Evolutionary conservation across 495 filamentous ascomycete species (phyloP).

Genomic region (Penicillium odoratum): DNA sequence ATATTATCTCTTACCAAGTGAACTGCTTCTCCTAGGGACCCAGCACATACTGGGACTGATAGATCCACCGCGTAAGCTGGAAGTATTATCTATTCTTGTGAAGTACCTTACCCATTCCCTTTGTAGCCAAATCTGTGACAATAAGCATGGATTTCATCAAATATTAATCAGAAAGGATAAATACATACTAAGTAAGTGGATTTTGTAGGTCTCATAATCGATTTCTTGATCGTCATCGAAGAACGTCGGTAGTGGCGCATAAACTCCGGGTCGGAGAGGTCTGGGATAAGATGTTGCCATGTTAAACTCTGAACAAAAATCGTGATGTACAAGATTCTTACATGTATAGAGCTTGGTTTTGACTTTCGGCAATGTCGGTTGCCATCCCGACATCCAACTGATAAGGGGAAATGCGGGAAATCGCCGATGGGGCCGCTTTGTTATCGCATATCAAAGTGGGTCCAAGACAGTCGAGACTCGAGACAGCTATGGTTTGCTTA

Average conservation of each 20-base stretch:
- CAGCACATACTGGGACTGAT: slow-evolving; percentile 26
- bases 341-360: too few relatives aligned
- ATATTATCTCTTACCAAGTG: slow-evolving; percentile 16
- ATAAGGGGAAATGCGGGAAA: slow-evolving; percentile 14
- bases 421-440: slow-evolving; percentile 14
- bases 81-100: background rate
- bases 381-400: slow-evolving; percentile 4
- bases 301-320: background rate
- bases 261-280: slow-evolving; percentile 20
- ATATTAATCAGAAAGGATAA: background rate
- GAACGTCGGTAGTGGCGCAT: slow-evolving; percentile 23
- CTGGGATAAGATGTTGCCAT: slow-evolving; percentile 4
- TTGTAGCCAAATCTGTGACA: slow-evolving; percentile 16
- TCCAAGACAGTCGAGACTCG: too few relatives aligned
- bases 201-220: slow-evolving; percentile 23
- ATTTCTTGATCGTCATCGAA: slow-evolving; percentile 25
- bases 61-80: background rate
- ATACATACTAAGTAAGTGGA: slow-evolving; percentile 19
- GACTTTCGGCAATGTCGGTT: slow-evolving; percentile 15
- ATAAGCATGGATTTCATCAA: background rate
- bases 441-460: slow-evolving; percentile 1
- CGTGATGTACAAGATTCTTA: too few relatives aligned
- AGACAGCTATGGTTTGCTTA: too few relatives aligned
- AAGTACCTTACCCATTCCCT: slow-evolving; percentile 19
- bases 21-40: slow-evolving; percentile 23